Base-by-base conservation (phyloP, 2,329 filamentous ascomycete genomes). In the Blastomyces gilchristii region DNA sequence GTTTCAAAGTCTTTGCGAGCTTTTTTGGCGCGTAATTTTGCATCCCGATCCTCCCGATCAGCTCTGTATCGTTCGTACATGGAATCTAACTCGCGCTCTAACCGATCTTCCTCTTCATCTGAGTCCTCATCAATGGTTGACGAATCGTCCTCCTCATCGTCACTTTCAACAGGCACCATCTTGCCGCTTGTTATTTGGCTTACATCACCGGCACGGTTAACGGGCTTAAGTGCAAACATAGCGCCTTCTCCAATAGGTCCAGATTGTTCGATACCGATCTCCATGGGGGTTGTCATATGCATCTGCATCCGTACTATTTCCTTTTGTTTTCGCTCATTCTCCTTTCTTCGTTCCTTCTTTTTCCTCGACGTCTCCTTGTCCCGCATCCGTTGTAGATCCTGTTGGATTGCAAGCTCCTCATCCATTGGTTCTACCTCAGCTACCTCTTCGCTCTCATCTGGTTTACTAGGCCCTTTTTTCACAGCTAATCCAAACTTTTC, bases 271-370 rank as follows among this genome's bases (percentile, higher is more conserved):
- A 96, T 84, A 71, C 94, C 94, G 66, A 99, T 96, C 67, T 99
- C 94, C 81, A 91, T 94, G 8, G 94, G 94, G 0, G 91, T 89
- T 1, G 87, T 88, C 94, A 99, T 99, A 78, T 97, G 88, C 80
- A 99, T 86, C 76, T 99, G 94, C 88, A 99, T 88, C 43, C 94
- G 87, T n/a, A 96, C 82, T 65, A 97, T 91, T 67, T 97, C 94
- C 69, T 90, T 94, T 69, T 94, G 90, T 76, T 96, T 97, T 75
- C 86, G 86, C 75, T 99, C 94, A 68, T 99, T 99, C 65, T 96
- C 91, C 69, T 83, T 89, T 67, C 92, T 84, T 68, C 88, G 85
- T 70, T 96, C 89, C 69, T 91, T 88, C 78, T 91, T 95, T 76
- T 87, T 93, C 69, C 87, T 86, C 28, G 87, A 75, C 53, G 78